A percentile compares a stretch with the other conserved stretches of the same genome.
These are phyloP conservation scores for Suillus sp. DNA, from an alignment of 768 basidiomycete genomes.

Conservation along the genomic window DNA sequence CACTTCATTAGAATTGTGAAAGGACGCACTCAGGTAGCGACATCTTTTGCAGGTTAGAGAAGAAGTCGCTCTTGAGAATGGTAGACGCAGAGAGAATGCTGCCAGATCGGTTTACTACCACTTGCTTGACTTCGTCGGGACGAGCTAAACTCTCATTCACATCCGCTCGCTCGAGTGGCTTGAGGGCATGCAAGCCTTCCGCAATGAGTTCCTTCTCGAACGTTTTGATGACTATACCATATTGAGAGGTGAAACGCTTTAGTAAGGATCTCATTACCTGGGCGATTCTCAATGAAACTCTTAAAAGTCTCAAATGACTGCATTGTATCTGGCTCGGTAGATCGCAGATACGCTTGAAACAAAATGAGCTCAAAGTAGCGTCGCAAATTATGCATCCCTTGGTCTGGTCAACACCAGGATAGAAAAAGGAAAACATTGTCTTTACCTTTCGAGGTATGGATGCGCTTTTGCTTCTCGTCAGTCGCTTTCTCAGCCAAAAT, in stretches of 20 bases:
- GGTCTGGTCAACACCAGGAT: not conserved
- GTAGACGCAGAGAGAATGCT: conserved; percentile 87
- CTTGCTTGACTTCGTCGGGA: conserved; percentile 87
- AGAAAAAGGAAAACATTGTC: conserved; percentile 12
- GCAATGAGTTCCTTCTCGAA: conserved; percentile 87
- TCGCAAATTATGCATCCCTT: conserved; percentile 78
- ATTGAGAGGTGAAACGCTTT: conserved; percentile 2
- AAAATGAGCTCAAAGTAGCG: conserved; percentile 85
- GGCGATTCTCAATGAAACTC: conserved; percentile 78
- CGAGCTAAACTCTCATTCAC: conserved; percentile 69
- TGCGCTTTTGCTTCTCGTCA: conserved; percentile 68
- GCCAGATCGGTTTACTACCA: conserved; percentile 84
- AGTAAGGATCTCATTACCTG: conserved; percentile 52
- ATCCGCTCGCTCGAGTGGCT: conserved; percentile 77
- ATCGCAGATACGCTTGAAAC: conserved; percentile 89
- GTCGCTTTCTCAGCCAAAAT: conserved; percentile 74
- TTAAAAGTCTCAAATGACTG: conserved; percentile 76
- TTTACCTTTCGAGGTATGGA: conserved; percentile 73
- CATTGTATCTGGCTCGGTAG: conserved; percentile 79
- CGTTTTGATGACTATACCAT: conserved; percentile 81
- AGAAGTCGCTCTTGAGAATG: conserved; percentile 95
- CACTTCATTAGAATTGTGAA: conserved; percentile 4
- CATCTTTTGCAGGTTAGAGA: conserved; percentile 94
- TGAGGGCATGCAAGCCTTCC: conserved; percentile 77
- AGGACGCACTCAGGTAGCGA: conserved; percentile 82